Evolutionary conservation across 768 basidiomycete species (phyloP).

Genomic region (Pleurotus tuoliensis): DNA sequence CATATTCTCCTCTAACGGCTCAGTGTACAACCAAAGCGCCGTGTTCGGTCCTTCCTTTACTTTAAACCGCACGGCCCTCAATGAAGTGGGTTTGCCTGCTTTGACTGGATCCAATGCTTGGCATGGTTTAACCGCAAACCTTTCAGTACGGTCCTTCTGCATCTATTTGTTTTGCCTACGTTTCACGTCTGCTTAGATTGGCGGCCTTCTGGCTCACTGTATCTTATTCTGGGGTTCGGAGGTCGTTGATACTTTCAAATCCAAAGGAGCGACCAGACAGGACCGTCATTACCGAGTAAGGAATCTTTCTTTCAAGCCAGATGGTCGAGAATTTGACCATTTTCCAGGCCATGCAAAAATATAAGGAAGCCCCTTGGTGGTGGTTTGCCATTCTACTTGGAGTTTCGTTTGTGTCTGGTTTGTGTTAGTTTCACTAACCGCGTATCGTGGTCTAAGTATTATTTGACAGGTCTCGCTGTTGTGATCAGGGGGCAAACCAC

Average conservation of each 20-base stretch:
- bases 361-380: slow-evolving; percentile 58
- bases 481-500: slow-evolving; percentile 56
- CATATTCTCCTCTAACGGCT: slow-evolving; percentile 54
- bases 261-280: slow-evolving; percentile 30
- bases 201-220: slow-evolving; percentile 55
- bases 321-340: not conserved
- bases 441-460: not conserved
- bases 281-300: slow-evolving; percentile 54
- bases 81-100: slow-evolving; percentile 45
- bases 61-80: slow-evolving; percentile 53
- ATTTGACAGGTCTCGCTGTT: slow-evolving; percentile 42
- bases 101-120: slow-evolving; percentile 54
- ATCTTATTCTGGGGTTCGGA: slow-evolving; percentile 56
- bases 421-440: slow-evolving; percentile 3
- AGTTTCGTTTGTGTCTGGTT: slow-evolving; percentile 54
- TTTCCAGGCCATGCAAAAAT: slow-evolving; percentile 48
- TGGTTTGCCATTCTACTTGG: slow-evolving; percentile 51
- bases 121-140: slow-evolving; percentile 43
- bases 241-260: slow-evolving; percentile 44
- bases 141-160: slow-evolving; percentile 30
- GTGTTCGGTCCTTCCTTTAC: slow-evolving; percentile 50
- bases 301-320: not conserved
- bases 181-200: slow-evolving; percentile 35
- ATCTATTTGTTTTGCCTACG: not conserved
- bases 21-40: slow-evolving; percentile 47